These are phyloP conservation scores for Aspergillus sp. DNA, from an alignment of 2,329 filamentous ascomycete genomes.

Conservation along the genomic window DNA sequence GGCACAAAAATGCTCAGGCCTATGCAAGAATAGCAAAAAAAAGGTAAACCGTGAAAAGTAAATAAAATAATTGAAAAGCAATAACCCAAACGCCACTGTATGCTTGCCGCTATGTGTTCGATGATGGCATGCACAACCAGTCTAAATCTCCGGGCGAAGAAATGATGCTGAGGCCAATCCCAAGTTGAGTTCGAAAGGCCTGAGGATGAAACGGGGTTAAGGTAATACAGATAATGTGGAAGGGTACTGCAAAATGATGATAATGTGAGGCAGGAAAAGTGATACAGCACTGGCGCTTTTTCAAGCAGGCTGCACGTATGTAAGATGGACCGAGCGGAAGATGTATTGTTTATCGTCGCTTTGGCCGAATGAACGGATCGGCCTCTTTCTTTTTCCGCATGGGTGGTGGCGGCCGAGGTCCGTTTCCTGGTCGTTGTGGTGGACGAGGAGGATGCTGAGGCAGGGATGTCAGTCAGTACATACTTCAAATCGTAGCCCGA, in stretches of 20 bases:
- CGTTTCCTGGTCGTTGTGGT: constrained; percentile 19
- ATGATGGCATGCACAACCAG: not conserved
- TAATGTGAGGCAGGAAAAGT: not conserved
- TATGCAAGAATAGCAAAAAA: not conserved
- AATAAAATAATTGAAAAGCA: not conserved
- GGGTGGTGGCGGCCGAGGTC: constrained; percentile 28
- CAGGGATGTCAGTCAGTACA: constrained; percentile 16
- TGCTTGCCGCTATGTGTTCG: constrained; percentile 8
- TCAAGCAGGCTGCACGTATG: not conserved
- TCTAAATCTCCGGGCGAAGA: not conserved
- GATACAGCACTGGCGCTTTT: not conserved
- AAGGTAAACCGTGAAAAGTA: no score
- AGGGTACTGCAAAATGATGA: not conserved
- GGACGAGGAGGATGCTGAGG: constrained; percentile 21
- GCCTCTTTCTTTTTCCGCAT: constrained; percentile 41
- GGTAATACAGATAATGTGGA: not conserved
- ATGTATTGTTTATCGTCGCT: constrained; percentile 25
- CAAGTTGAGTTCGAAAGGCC: not conserved
- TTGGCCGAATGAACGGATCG: constrained; percentile 44
- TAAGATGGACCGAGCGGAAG: not conserved
- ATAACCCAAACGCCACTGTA: constrained; percentile 13
- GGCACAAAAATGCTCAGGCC: not conserved
- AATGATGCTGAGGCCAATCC: not conserved
- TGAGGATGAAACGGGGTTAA: not conserved
- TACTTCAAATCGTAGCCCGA: not conserved